Evolutionary conservation across 2,329 filamentous ascomycete species (phyloP), one percentile per base, ranked within the genome.

Genomic region (Penicillium verrucosum): DNA sequence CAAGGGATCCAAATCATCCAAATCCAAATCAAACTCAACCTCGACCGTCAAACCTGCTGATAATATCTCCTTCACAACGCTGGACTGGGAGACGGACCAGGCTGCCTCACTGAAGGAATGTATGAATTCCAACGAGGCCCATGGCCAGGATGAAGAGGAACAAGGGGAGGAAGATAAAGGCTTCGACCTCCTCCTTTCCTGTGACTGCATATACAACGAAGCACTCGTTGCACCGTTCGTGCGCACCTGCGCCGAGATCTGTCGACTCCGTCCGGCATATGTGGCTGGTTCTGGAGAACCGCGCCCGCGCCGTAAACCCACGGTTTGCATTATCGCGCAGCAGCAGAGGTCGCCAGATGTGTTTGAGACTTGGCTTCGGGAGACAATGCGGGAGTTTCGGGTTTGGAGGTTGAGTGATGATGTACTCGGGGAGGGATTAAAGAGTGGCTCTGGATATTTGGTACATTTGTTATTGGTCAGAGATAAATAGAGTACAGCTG

Each of bases 141-240:
- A 16, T 16, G 27, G 21, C 16, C 12, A 30, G 6, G 29, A 68
- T 45, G 57, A 66, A 60, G 53, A 25, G 8, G 36, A 68, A 51
- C 56, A 67, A 60, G 53, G 69, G 40, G 57, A 68, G 61, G 43
- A 69, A 65, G 67, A 71, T 45, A 60, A 54, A 3, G 81, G 82
- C 56, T 88, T 94, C 63, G 89, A 95, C 67, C 75, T 86, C 14
- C 79, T 97, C 11, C 72, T 97, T 36, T 91, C 92, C 4, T 96
- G 91, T 69, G 94, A 99, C 73, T 97, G 92, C 73, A 88, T 99
- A 64, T 99, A 95, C 79, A 99, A 97, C 74, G 90, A 96, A 63
- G 84, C 89, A 2, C 82, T 97, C 3, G 84, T 97, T 25, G 78
- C 83, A 42, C 91, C 92, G 0, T 84, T 97, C 47, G 89, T 94